These are phyloP conservation scores for Kickxella alabastrina DNA, from an alignment of 192 early-diverging fungal genomes.

Conservation along the genomic window DNA sequence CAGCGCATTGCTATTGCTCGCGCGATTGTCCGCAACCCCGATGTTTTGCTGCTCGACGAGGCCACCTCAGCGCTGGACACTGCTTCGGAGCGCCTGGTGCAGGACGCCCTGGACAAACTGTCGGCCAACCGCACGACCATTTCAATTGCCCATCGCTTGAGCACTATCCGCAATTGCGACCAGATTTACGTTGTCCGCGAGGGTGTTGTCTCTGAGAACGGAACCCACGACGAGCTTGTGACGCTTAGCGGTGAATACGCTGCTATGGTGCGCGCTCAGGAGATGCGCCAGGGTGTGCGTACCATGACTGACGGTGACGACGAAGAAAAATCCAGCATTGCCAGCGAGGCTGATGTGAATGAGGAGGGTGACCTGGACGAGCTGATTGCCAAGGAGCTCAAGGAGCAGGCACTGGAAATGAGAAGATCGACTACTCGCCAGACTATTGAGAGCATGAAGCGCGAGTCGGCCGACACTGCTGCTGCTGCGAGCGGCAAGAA, in stretches of 20 bases:
- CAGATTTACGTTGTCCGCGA: slow-evolving; percentile 78
- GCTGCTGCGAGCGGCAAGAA: not conserved
- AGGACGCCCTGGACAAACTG: slow-evolving; percentile 75
- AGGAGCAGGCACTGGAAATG: slow-evolving; percentile 33
- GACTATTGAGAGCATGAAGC: slow-evolving; percentile 1
- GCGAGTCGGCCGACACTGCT: slow-evolving; percentile 6
- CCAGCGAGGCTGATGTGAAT: not conserved
- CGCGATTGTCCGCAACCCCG: not conserved
- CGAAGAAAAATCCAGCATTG: not conserved
- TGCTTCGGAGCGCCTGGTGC: slow-evolving; percentile 73
- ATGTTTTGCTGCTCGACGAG: not conserved
- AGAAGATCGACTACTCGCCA: slow-evolving; percentile 2
- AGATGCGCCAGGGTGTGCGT: slow-evolving; percentile 73
- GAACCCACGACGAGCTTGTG: slow-evolving; percentile 75
- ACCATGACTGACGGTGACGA: slow-evolving; percentile 1
- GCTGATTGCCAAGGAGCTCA: slow-evolving; percentile 36
- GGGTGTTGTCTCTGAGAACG: slow-evolving; percentile 67
- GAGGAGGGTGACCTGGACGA: slow-evolving; percentile 22
- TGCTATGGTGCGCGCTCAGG: slow-evolving; percentile 63
- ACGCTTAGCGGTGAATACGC: slow-evolving; percentile 53
- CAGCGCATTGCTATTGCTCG: not conserved
- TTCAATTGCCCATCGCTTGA: slow-evolving; percentile 88
- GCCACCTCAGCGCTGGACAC: slow-evolving; percentile 79
- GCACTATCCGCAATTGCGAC: slow-evolving; percentile 84
- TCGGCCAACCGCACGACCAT: slow-evolving; percentile 77